Conservation (phyloP, 2,329 filamentous ascomycete genomes). For the Penicillium digitatum region DNA sequence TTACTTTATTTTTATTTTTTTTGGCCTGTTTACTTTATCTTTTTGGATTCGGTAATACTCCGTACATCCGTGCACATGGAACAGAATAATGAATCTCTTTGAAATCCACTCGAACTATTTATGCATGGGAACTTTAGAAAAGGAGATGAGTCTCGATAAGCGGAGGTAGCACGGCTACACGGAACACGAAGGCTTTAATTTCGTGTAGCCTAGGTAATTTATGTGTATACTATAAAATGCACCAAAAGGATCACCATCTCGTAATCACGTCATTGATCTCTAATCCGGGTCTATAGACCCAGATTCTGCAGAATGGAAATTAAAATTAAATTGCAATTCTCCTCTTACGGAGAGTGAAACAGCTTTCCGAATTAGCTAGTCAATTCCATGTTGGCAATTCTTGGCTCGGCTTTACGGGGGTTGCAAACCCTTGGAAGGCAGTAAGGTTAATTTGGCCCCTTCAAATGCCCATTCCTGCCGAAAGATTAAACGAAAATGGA, state of each 20-base stretch:
- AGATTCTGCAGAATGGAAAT: background rate
- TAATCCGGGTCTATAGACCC: background rate
- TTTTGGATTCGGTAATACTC: slow-evolving; percentile 3
- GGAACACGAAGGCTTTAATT: background rate
- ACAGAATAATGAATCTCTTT: slow-evolving; percentile 8
- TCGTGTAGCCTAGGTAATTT: slow-evolving; percentile 7
- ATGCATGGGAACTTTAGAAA: slow-evolving; percentile 22
- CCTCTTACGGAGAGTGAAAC: slow-evolving; percentile 1
- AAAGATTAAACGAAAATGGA: background rate
- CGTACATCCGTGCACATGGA: slow-evolving; percentile 11
- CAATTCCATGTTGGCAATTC: slow-evolving; percentile 9
- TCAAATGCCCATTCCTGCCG: slow-evolving; percentile 18
- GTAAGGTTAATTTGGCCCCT: slow-evolving; percentile 21
- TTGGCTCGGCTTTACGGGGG: slow-evolving; percentile 25
- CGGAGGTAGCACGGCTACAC: slow-evolving; percentile 2
- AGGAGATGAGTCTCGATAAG: background rate
- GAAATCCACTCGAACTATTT: slow-evolving; percentile 12
- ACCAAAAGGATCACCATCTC: background rate
- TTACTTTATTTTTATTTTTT: background rate
- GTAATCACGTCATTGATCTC: slow-evolving; percentile 6
- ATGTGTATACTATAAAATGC: background rate
- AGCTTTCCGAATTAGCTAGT: background rate
- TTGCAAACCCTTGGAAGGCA: slow-evolving; percentile 14
- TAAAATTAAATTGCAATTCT: background rate
- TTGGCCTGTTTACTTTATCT: background rate